phyloP scores from a whole-genome alignment of 2,329 filamentous ascomycete genomes.

The Neofusicoccum parvum region DNA sequence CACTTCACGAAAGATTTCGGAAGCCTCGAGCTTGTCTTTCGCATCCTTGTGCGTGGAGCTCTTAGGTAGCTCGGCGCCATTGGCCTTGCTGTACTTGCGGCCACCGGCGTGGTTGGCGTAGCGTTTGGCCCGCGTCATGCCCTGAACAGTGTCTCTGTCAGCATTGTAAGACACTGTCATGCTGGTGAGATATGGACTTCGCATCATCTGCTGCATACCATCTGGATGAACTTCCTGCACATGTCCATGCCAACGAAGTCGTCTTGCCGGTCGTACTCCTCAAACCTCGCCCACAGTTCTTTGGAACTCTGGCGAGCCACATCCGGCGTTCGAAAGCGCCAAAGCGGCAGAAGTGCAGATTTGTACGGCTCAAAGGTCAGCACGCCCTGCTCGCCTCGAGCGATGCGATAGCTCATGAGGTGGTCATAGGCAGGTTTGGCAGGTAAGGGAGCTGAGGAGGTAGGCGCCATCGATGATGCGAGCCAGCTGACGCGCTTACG shows the following conservation, averaged over 20 bases:
- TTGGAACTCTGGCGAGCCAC: slow-evolving; percentile 55
- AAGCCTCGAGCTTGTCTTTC: slow-evolving; percentile 55
- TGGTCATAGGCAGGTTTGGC: slow-evolving; percentile 31
- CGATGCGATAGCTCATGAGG: slow-evolving; percentile 59
- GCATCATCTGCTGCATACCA: slow-evolving; percentile 41
- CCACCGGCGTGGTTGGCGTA: slow-evolving; percentile 62
- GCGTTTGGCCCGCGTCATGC: slow-evolving; percentile 62
- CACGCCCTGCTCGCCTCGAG: slow-evolving; percentile 62
- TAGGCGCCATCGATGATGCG: neutral
- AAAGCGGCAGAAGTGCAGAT: slow-evolving; percentile 59
- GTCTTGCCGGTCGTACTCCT: slow-evolving; percentile 51
- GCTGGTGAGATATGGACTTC: no score
- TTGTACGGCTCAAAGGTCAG: slow-evolving; percentile 67
- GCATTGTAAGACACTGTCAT: neutral
- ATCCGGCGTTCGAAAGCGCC: slow-evolving; percentile 59
- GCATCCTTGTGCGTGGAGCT: slow-evolving; percentile 48
- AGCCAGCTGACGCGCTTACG: no score
- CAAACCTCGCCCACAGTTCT: slow-evolving; percentile 54
- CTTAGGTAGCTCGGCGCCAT: slow-evolving; percentile 47
- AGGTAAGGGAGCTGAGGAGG: neutral
- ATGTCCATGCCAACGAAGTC: slow-evolving; percentile 69
- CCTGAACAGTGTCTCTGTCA: slow-evolving; percentile 25
- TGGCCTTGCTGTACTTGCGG: slow-evolving; percentile 54
- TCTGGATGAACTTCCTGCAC: slow-evolving; percentile 65
- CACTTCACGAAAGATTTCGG: slow-evolving; percentile 51